Percentiles rank a stretch among this genome's conserved stretches.
Evolutionary conservation across 2,329 filamentous ascomycete genomes (phyloP).

Genomic region (Pseudogymnoascus sp.): DNA sequence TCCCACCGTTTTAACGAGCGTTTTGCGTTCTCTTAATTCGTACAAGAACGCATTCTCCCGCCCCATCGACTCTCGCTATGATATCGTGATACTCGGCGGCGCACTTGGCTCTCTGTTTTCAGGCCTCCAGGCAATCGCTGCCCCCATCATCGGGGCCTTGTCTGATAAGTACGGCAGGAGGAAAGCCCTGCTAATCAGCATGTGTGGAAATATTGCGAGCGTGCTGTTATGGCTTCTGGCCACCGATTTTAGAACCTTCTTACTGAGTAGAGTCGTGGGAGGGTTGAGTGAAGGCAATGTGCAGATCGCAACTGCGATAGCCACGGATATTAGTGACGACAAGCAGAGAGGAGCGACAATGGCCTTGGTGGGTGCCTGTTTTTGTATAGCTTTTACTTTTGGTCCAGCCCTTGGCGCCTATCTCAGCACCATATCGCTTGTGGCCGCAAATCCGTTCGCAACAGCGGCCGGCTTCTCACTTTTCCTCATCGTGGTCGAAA

Average conservation of each 20-base stretch:
- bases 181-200: conserved; percentile 79
- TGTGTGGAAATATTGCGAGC: conserved; percentile 87
- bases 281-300: conserved; percentile 95
- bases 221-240: conserved; percentile 92
- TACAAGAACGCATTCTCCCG: conserved; percentile 92
- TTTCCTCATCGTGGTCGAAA: conserved; percentile 77
- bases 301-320: conserved; percentile 91
- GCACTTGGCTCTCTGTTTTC: conserved; percentile 89
- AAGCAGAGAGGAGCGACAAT: conserved; percentile 81
- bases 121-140: conserved; percentile 84
- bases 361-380: conserved; percentile 93
- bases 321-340: conserved; percentile 89
- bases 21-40: conserved; percentile 77
- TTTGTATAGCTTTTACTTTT: conserved; percentile 95
- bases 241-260: conserved; percentile 89
- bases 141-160: conserved; percentile 80
- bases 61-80: conserved; percentile 92
- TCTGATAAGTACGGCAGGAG: conserved; percentile 85
- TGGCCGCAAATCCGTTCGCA: conserved; percentile 87
- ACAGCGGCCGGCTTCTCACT: conserved; percentile 85
- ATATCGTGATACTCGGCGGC: conserved; percentile 90
- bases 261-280: conserved; percentile 86
- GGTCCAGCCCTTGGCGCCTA: conserved; percentile 87
- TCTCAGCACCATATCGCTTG: conserved; percentile 67
- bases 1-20: conserved; percentile 66